Percentiles rank a stretch among this genome's conserved stretches.
Evolutionary conservation across 2,329 filamentous ascomycete species (phyloP).

Genomic region (Biscogniauxia mediterranea): DNA sequence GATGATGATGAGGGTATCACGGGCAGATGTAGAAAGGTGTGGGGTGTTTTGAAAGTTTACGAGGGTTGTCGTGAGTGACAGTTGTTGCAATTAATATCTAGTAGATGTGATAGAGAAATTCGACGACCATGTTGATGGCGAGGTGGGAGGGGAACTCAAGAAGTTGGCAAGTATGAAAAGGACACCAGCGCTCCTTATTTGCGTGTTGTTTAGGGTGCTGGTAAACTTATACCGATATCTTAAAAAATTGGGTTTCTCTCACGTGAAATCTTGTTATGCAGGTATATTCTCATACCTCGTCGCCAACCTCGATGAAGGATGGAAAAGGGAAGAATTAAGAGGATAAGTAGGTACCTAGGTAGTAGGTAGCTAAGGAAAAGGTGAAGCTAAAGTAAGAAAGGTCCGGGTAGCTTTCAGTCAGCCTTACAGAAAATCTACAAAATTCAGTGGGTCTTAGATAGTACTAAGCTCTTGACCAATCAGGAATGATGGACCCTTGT

Average conservation of each 20-base stretch:
- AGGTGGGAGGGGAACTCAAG: neutral
- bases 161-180: neutral
- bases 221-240: neutral
- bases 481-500: neutral
- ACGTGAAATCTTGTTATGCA: neutral
- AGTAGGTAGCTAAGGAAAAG: neutral
- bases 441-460: neutral
- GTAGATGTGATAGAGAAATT: neutral
- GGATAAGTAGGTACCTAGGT: too few species aligned
- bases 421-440: neutral
- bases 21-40: neutral
- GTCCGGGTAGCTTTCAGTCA: neutral
- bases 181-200: neutral
- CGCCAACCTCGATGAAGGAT: neutral
- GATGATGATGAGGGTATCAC: slow-evolving; percentile 3
- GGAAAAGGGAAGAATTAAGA: neutral
- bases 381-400: neutral
- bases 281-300: neutral
- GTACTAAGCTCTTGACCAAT: neutral
- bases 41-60: neutral
- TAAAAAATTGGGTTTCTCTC: neutral
- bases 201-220: neutral
- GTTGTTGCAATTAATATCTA: neutral
- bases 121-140: neutral
- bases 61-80: neutral